Conservation (phyloP, 768 basidiomycete species). For the Auricularia heimuer region DNA sequence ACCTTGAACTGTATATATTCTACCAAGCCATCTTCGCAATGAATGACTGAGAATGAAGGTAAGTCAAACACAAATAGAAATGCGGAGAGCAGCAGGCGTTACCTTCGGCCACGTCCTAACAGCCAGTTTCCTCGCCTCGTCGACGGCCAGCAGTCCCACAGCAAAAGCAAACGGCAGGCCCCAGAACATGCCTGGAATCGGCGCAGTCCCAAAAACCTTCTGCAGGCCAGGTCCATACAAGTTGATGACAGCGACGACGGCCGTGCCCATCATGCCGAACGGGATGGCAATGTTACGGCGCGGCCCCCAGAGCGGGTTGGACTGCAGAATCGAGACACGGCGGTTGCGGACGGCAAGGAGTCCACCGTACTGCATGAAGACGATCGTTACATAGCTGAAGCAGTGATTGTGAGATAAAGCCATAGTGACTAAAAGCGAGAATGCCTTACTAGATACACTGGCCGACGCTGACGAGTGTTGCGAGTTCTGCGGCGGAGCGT, state of each 20-base stretch:
- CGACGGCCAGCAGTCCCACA: conserved; percentile 29
- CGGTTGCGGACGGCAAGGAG: conserved; percentile 36
- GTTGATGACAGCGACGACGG: conserved; percentile 34
- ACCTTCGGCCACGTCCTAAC: conserved; percentile 36
- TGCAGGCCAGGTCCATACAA: conserved; percentile 36
- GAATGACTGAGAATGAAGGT: not conserved
- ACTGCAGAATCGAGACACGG: conserved; percentile 32
- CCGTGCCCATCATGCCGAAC: conserved; percentile 30
- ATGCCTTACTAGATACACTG: conserved; percentile 34
- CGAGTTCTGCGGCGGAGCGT: conserved; percentile 22
- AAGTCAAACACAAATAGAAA: too few relatives aligned
- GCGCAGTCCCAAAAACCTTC: conserved; percentile 31
- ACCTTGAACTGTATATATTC: not conserved
- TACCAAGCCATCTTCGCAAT: not conserved
- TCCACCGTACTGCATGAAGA: conserved; percentile 35
- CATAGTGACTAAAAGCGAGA: not conserved
- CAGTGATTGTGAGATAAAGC: not conserved
- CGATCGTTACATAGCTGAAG: conserved; percentile 38
- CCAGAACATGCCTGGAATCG: conserved; percentile 41
- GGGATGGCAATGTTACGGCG: conserved; percentile 33
- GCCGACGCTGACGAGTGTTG: conserved; percentile 28
- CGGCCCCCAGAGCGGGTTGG: conserved; percentile 38
- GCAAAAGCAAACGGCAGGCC: conserved; percentile 37
- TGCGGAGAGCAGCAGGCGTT: not conserved
- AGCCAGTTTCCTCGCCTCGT: conserved; percentile 36